A percentile compares a stretch with the other conserved stretches of the same genome.
These are phyloP conservation scores for Aspergillus sp. DNA, from an alignment of 2,329 filamentous ascomycete species.

Conservation along the genomic window DNA sequence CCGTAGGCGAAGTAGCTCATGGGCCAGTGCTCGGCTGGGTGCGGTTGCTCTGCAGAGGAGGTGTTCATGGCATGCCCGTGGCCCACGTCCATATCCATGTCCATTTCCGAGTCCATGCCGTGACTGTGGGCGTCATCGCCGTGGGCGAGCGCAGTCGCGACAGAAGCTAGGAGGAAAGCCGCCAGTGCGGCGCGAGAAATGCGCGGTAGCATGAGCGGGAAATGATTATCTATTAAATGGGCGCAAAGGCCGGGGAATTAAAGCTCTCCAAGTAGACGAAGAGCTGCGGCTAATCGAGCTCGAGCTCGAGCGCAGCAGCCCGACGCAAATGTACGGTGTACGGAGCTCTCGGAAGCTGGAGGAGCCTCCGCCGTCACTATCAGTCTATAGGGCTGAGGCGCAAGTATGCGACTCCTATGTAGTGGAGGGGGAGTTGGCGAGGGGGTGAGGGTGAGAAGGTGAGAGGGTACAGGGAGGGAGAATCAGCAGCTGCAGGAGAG, in stretches of 20 bases:
- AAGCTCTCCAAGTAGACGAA: not conserved
- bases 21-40: slow-evolving; percentile 25
- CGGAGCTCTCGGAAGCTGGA: slow-evolving; percentile 3
- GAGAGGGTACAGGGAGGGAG: not conserved
- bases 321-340: not conserved
- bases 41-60: slow-evolving; percentile 17
- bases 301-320: not conserved
- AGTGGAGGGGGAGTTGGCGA: not conserved
- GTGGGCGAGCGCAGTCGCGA: slow-evolving; percentile 35
- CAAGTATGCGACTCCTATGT: not conserved
- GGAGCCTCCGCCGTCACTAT: not conserved
- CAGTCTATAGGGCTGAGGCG: not conserved
- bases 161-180: slow-evolving; percentile 28
- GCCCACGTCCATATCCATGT: slow-evolving; percentile 32
- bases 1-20: slow-evolving; percentile 47
- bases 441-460: not conserved
- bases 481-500: slow-evolving; percentile 5
- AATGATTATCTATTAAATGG: slow-evolving; percentile 2
- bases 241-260: not conserved
- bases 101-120: slow-evolving; percentile 31
- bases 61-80: slow-evolving; percentile 20
- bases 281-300: not conserved
- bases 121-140: slow-evolving; percentile 39
- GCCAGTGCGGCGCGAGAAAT: slow-evolving; percentile 28
- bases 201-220: slow-evolving; percentile 25